Evolutionary conservation across 805 yeast genomes (phyloP).

Genomic region (Barnettozyma salicaria): DNA sequence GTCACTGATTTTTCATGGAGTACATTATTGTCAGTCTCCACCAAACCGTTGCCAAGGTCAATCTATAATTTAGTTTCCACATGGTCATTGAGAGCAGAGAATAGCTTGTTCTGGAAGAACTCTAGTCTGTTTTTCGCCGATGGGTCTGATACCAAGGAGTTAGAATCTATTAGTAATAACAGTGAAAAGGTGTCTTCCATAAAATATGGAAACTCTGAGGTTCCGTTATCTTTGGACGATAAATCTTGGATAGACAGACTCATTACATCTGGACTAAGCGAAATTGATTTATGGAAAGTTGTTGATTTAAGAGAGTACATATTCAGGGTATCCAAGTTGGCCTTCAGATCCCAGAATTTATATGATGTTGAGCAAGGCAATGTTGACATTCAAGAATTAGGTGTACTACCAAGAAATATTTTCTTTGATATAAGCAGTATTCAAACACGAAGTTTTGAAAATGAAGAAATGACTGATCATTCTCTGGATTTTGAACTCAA

Average conservation of each 20-base stretch:
- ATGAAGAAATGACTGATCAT: no score
- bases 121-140: conserved; percentile 32
- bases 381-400: conserved; percentile 28
- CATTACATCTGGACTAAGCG: conserved; percentile 65
- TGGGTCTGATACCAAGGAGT: conserved; percentile 40
- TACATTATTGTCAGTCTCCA: conserved; percentile 58
- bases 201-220: conserved; percentile 36
- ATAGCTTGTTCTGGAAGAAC: conserved; percentile 78
- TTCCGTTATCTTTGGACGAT: conserved; percentile 60
- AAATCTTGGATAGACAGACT: conserved; percentile 67
- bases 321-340: conserved; percentile 44
- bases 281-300: conserved; percentile 77
- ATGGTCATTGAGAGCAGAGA: conserved; percentile 66
- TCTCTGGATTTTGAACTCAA: no score
- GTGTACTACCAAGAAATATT: conserved; percentile 43
- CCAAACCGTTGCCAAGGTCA: conserved; percentile 58
- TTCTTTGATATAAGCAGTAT: conserved; percentile 39
- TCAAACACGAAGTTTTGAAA: conserved; percentile 13
- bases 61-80: conserved; percentile 56
- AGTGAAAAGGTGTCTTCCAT: conserved; percentile 24
- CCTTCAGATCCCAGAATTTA: conserved; percentile 27
- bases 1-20: conserved; percentile 62
- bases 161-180: conserved; percentile 26
- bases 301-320: conserved; percentile 65
- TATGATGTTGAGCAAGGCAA: conserved; percentile 11